phyloP scores from a whole-genome alignment of 2,329 filamentous ascomycete genomes.

The Gaeumannomyces sp. region DNA sequence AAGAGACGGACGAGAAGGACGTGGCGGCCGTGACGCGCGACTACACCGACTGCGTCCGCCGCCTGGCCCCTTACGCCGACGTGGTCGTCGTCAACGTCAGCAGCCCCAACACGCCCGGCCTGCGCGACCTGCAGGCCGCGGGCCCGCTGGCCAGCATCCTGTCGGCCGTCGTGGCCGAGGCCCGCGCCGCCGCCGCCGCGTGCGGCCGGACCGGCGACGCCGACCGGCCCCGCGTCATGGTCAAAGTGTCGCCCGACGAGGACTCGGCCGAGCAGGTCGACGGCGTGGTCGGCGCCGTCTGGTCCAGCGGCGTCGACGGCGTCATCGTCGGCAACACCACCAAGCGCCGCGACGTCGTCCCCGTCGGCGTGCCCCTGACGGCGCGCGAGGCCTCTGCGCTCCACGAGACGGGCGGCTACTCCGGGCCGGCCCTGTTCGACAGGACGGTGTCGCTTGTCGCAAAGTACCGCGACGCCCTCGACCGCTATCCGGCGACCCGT shows the following conservation, averaged over 20 bases:
- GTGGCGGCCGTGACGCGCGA: constrained; percentile 72
- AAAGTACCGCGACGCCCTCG: constrained; percentile 67
- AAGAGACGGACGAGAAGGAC: constrained; percentile 78
- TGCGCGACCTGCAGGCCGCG: constrained; percentile 78
- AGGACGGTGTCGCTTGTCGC: constrained; percentile 72
- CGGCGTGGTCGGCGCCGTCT: constrained; percentile 82
- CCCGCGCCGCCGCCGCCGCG: constrained; percentile 48
- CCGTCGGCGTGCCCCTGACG: constrained; percentile 59
- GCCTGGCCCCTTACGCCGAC: constrained; percentile 82
- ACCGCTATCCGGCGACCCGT: constrained; percentile 34
- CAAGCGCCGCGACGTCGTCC: constrained; percentile 68
- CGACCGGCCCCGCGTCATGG: constrained; percentile 69
- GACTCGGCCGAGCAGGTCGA: constrained; percentile 77
- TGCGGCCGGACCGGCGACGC: constrained; percentile 51
- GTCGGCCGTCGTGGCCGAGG: constrained; percentile 74
- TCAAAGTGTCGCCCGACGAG: constrained; percentile 96
- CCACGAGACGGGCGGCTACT: constrained; percentile 79
- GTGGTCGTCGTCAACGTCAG: constrained; percentile 98
- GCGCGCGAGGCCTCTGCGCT: constrained; percentile 61
- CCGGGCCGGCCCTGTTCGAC: constrained; percentile 82
- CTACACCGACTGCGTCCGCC: constrained; percentile 84
- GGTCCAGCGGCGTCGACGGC: constrained; percentile 80
- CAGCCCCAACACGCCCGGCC: constrained; percentile 89
- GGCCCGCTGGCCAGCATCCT: constrained; percentile 79
- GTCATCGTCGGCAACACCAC: constrained; percentile 98